Conservation (phyloP, 1,139 yeast species). For the Pichia sp. region DNA sequence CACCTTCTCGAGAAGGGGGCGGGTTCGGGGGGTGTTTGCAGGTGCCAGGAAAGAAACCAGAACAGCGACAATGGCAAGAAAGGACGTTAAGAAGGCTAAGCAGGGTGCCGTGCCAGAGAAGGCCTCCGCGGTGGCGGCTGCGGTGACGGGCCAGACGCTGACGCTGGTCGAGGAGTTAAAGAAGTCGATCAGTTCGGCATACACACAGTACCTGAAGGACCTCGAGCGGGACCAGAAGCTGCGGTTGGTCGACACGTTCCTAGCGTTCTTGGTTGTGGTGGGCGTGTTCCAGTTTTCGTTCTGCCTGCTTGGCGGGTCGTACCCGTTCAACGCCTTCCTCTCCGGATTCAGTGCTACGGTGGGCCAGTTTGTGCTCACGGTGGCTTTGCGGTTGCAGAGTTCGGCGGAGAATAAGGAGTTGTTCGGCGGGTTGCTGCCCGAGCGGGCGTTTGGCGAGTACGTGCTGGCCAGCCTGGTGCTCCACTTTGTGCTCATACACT, state of each 20-base stretch:
- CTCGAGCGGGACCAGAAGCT: conserved; percentile 35
- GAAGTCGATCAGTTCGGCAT: conserved; percentile 11
- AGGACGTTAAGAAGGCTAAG: conserved; percentile 28
- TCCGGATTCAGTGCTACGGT: conserved; percentile 92
- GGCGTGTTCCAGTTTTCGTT: conserved; percentile 79
- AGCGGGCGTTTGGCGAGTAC: conserved; percentile 81
- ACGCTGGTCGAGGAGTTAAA: conserved; percentile 10
- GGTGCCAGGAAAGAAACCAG: no score
- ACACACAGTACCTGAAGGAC: conserved; percentile 25
- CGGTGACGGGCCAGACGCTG: conserved; percentile 6
- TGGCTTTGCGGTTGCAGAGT: conserved; percentile 72
- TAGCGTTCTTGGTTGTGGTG: conserved; percentile 65
- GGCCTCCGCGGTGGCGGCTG: conserved; percentile 19
- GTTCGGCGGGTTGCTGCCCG: conserved; percentile 60
- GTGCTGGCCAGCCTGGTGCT: conserved; percentile 80
- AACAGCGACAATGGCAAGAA: conserved; percentile 36
- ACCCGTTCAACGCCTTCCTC: conserved; percentile 94
- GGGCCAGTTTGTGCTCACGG: conserved; percentile 89
- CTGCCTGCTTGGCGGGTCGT: conserved; percentile 74
- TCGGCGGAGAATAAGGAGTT: conserved; percentile 37
- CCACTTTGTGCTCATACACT: conserved; percentile 87
- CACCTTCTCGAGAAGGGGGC: no score
- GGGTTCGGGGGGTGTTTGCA: no score
- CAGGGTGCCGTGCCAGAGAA: conserved; percentile 6
- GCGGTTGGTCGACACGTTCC: conserved; percentile 71